phyloP scores from a whole-genome alignment of 2,329 filamentous ascomycete genomes.

The Calonectria crousiana region DNA sequence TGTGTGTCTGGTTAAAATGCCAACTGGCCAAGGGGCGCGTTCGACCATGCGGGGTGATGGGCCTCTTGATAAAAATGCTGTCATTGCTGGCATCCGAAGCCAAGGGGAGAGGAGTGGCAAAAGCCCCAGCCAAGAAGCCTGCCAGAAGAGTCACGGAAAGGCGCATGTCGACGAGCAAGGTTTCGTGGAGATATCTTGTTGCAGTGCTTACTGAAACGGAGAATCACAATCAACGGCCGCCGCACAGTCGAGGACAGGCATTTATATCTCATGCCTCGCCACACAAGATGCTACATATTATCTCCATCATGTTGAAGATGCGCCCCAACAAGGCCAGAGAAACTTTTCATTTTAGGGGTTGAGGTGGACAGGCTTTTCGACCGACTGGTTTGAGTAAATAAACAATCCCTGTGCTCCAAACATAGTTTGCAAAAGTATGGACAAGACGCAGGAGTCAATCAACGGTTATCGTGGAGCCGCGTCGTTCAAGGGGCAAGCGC shows the following conservation, averaged over 20 bases:
- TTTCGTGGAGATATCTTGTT: background rate
- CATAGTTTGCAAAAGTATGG: background rate
- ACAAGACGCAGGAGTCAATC: background rate
- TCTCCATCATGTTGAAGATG: background rate
- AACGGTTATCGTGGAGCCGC: background rate
- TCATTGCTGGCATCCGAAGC: background rate
- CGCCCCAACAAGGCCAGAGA: background rate
- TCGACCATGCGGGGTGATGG: background rate
- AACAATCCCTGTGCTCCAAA: background rate
- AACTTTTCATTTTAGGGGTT: background rate
- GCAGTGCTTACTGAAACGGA: background rate
- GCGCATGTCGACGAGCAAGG: slow-evolving; percentile 3
- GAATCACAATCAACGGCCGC: too few relatives aligned
- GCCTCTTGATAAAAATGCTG: too few relatives aligned
- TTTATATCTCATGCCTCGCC: background rate
- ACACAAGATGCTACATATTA: background rate
- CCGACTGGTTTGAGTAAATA: background rate
- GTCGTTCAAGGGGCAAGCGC: background rate
- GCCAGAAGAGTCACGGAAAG: background rate
- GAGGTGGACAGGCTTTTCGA: background rate
- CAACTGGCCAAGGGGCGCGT: background rate
- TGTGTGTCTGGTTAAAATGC: background rate
- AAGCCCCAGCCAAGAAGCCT: background rate
- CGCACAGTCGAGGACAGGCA: background rate
- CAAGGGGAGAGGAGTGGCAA: slow-evolving; percentile 8